Conservation (phyloP, 2,329 filamentous ascomycete genomes). For the Clarireedia paspali region DNA sequence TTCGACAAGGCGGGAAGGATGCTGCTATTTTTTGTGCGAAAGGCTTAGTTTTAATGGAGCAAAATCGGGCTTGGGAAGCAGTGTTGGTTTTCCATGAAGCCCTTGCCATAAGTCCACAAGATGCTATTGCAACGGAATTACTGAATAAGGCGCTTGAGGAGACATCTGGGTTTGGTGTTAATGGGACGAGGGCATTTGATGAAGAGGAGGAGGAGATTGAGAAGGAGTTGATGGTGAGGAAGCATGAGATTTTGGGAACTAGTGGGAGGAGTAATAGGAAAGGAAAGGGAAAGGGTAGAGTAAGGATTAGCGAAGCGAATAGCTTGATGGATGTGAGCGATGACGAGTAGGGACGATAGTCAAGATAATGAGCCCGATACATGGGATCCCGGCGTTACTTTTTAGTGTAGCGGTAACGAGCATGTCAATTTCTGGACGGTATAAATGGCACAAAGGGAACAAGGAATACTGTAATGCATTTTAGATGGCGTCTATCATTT, state of each 20-base stretch:
- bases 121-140: slow-evolving; percentile 73
- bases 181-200: slow-evolving; percentile 20
- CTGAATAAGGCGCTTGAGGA: slow-evolving; percentile 64
- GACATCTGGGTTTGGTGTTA: slow-evolving; percentile 35
- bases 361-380: background rate
- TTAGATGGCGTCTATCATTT: slow-evolving; percentile 3
- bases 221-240: slow-evolving; percentile 39
- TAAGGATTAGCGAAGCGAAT: slow-evolving; percentile 31
- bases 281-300: slow-evolving; percentile 36
- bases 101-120: slow-evolving; percentile 69
- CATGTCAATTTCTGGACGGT: background rate
- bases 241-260: slow-evolving; percentile 37
- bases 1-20: slow-evolving; percentile 75
- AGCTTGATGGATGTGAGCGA: slow-evolving; percentile 51
- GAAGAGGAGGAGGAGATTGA: slow-evolving; percentile 50
- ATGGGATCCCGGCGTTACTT: background rate
- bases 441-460: background rate
- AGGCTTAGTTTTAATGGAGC: slow-evolving; percentile 75
- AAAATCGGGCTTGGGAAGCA: slow-evolving; percentile 67
- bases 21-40: slow-evolving; percentile 73
- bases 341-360: slow-evolving; percentile 34
- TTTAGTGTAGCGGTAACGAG: background rate
- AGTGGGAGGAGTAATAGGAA: slow-evolving; percentile 38
- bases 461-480: background rate
- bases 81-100: slow-evolving; percentile 79